Conservation (phyloP, 106 monocot species). For the Platanthera guangdongensis region DNA sequence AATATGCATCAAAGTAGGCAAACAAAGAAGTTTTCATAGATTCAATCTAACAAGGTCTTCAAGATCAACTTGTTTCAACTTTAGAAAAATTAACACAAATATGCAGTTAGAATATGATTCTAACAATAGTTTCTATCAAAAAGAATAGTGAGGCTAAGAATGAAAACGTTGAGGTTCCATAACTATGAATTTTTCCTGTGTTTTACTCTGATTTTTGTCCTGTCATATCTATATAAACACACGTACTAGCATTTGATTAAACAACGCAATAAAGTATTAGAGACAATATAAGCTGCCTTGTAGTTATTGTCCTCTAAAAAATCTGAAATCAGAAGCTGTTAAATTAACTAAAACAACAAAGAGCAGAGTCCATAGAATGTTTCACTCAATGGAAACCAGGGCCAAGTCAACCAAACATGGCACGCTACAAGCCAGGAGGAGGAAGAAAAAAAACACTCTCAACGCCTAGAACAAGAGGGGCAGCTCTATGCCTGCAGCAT, state of each 20-base stretch:
- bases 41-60: no score
- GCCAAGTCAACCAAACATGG: constrained; percentile 1
- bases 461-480: not conserved
- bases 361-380: not conserved
- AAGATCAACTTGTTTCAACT: no score
- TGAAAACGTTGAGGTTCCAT: no score
- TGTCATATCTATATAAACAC: no score
- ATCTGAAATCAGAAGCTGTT: constrained; percentile 15
- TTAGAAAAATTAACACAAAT: no score
- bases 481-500: constrained; percentile 4
- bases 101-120: no score
- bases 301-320: not conserved
- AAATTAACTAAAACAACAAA: constrained; percentile 17
- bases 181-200: no score
- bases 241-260: not conserved
- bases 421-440: constrained; percentile 6
- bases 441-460: constrained; percentile 5
- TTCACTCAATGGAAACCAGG: not conserved
- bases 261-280: not conserved
- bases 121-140: no score
- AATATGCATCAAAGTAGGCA: no score
- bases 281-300: not conserved
- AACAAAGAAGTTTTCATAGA: no score
- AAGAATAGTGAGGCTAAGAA: no score
- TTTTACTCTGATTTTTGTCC: no score